Percentiles rank a stretch among this genome's conserved stretches.
phyloP scores from a whole-genome alignment of 331 rosid genomes.

The Telfairia occidentalis region DNA sequence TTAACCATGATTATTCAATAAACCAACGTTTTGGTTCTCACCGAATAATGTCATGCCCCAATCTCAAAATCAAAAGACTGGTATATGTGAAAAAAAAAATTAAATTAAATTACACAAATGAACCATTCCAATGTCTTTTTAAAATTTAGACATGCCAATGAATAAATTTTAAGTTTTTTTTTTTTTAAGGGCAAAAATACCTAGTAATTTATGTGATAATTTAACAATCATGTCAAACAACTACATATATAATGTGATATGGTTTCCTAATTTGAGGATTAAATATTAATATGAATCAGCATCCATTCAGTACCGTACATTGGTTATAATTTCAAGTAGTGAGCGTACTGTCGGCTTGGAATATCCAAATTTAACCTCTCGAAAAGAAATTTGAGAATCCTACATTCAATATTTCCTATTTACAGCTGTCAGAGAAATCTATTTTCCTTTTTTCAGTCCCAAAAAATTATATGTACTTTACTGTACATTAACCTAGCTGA shows the following conservation, averaged over 20 bases:
- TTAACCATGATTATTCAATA: not conserved
- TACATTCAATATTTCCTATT: not conserved
- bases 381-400: not conserved
- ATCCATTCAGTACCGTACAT: not conserved
- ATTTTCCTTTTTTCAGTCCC: not conserved
- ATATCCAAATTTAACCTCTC: not conserved
- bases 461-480: not conserved
- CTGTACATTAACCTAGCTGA: conserved; percentile 9
- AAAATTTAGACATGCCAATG: not conserved
- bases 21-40: not conserved
- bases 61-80: no score
- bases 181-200: not conserved
- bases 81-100: no score
- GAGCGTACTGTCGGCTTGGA: not conserved
- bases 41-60: not conserved
- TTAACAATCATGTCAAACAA: not conserved
- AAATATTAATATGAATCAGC: not conserved
- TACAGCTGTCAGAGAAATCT: conserved; percentile 11
- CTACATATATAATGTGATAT: not conserved
- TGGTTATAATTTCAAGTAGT: not conserved
- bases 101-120: no score
- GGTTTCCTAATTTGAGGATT: not conserved
- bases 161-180: not conserved
- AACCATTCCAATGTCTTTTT: not conserved
- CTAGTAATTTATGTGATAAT: not conserved